Evolutionary conservation across 169 alveolate species (phyloP), one percentile per base, ranked within the genome.

Genomic region (Eimeria brunetti): DNA sequence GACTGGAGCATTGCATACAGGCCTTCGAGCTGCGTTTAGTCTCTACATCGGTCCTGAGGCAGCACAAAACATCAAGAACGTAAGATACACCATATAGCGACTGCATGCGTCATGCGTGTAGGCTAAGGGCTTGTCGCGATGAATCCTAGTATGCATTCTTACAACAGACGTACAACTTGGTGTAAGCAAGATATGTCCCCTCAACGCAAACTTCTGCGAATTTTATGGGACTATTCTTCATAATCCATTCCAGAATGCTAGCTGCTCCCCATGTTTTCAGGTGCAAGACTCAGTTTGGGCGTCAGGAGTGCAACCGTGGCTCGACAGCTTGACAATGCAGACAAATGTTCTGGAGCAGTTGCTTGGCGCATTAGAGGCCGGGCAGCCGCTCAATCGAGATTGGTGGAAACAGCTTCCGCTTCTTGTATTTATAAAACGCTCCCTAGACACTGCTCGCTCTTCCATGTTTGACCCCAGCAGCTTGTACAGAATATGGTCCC

Each of bases 341-440:
- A 44, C 49, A 18, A 67, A 44, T 22, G 53, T 46, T 41, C 75
- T 86, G 11, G 81, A 38, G 49, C 78, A 18, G 38, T 33, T 86
- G 46, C 83, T 86, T 18, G 53, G 53, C 27, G 69, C 22, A 60
- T 33, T 86, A 20, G 83, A 86, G 64, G 62, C 46, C 30, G 93
- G 93, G 12, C 27, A 27, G 83, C n/a, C 22, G 51, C 64, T 86
- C 83, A 27, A 38, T 24, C 83, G 60, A 44, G 81, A 86, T 46
- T 86, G 93, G 93, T 86, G 93, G 93, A 27, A n/a, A 51, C 22
- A 64, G 93, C 83, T 86, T 24, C 93, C 93, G 27, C 71, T 86
- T 33, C 71, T 86, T 22, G 93, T 62, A 60, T 86, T 86, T 64
- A 64, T 86, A 24, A 86, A 62, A 56, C 93, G 53, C 41, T 27